A percentile compares a stretch with the other conserved stretches of the same genome.
Conservation (phyloP, 176 grass and related monocot species). For the Musa schizocarpa region DNA sequence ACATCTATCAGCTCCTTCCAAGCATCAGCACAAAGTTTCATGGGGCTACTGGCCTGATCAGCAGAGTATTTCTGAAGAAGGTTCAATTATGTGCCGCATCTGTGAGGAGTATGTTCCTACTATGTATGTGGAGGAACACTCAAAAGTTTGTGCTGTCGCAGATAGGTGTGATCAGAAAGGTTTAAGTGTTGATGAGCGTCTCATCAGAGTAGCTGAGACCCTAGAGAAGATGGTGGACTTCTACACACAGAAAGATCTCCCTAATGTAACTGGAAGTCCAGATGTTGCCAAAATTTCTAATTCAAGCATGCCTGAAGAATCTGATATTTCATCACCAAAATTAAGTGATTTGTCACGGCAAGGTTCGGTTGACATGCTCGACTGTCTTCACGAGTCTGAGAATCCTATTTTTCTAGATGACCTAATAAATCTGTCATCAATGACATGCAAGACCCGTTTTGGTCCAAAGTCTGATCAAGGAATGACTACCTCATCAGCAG, state of each 20-base stretch:
- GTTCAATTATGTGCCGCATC: conserved; percentile 99
- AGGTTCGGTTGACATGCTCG: conserved; percentile 84
- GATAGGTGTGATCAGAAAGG: conserved; percentile 96
- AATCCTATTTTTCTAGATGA: conserved; percentile 81
- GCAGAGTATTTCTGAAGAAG: conserved; percentile 89
- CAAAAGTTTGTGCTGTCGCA: conserved; percentile 74
- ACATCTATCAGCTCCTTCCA: conserved; percentile 42
- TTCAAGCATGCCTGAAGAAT: conserved; percentile 83
- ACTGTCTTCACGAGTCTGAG: conserved; percentile 74
- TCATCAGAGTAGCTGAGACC: conserved; percentile 75
- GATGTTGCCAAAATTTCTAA: conserved; percentile 73
- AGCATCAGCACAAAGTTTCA: conserved; percentile 69
- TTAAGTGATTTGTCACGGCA: conserved; percentile 73
- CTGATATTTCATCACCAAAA: conserved; percentile 81
- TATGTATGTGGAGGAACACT: conserved; percentile 87
- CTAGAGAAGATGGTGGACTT: conserved; percentile 85
- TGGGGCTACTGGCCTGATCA: conserved; percentile 94
- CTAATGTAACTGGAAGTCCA: conserved; percentile 41
- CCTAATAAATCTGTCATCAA: conserved; percentile 67
- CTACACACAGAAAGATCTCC: conserved; percentile 65
- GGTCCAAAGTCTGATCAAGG: conserved; percentile 90
- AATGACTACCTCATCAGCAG: conserved; percentile 89
- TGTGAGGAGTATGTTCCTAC: conserved; percentile 99
- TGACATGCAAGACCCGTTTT: conserved; percentile 97
- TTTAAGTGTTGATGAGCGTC: conserved; percentile 84